These are phyloP conservation scores for Coelastrella sp. DNA, from an alignment of 139 green algal species.

Conservation along the genomic window DNA sequence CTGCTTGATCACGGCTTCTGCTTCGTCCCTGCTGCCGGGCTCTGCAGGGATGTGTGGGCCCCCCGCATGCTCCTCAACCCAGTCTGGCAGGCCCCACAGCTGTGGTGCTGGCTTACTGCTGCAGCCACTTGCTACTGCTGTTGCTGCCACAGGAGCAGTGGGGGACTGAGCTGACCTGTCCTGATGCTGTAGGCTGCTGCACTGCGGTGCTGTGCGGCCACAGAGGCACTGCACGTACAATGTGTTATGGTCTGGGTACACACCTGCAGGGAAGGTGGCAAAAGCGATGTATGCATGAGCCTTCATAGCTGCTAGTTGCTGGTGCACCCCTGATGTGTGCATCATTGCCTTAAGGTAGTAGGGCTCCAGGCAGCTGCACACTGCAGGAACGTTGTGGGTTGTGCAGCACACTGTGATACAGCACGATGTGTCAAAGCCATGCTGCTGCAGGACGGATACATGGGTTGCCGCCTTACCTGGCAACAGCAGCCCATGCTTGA, in stretches of 20 bases:
- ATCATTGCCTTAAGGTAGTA: too few relatives aligned
- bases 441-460: background rate
- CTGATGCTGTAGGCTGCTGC: background rate
- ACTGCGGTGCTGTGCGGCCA: background rate
- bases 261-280: background rate
- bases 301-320: background rate
- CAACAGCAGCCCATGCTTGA: background rate
- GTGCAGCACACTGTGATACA: background rate
- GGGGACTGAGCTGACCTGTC: background rate
- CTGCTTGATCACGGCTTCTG: background rate
- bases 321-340: too few relatives aligned
- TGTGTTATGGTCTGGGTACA: background rate
- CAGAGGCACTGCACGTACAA: slow-evolving; percentile 21
- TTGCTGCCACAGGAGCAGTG: background rate
- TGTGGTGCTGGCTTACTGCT: background rate
- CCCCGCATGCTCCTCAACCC: slow-evolving; percentile 3
- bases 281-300: background rate
- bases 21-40: background rate
- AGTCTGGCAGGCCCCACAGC: slow-evolving; percentile 19
- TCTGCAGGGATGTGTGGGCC: background rate
- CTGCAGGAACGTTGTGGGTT: too few relatives aligned
- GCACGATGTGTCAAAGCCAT: background rate
- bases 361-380: too few relatives aligned
- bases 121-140: background rate
- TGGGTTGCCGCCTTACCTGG: background rate